Base-by-base conservation (phyloP, 2,329 filamentous ascomycete species). In the Verticillium albo-atrum region DNA sequence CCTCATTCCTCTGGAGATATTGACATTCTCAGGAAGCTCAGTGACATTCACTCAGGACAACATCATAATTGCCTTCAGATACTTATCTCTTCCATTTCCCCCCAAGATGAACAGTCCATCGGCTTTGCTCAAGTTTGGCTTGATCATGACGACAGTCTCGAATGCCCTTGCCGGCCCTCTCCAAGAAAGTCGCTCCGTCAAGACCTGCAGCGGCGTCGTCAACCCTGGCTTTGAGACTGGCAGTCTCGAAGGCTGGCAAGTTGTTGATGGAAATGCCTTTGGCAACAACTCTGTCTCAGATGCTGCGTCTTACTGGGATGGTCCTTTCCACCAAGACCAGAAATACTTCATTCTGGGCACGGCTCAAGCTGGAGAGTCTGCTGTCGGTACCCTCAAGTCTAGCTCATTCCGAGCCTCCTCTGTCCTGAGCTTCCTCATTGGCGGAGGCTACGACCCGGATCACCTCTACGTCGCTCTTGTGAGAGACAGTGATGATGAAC, bases 401-500 rank as follows among this genome's bases (percentile, higher is more conserved):
- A 64, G 59, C 54, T 62, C 65, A 4, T 72, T 72, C 62, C 58
- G 54, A 55, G 69, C 68, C n/a, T 66, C 63, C 37, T 67, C 64
- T 17, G 64, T 64, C 56, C 58, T 71, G 64, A 71, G 69, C 57
- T 72, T 72, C 58, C 63, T 71, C 26, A 55, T 71, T 47, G 63
- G 68, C 52, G 70, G 70, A 12, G 69, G 70, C n/a, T 71, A 69
- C 58, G 68, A 71, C 58, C 65, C 64, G 14, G 64, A 63, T 9
- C 64, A 68, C 17, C 66, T 71, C 17, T 71, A 69, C 58, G 61
- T 71, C 30, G 68, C 63, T 37, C 66, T 72, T 34, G 65, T 70
- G 30, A 58, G 66, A 32, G 68, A 68, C n/a, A 57, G 56, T 6
- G 67, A 70, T 58, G 58, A 61, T 28, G 58, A 64, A 25, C 4